Conservation (phyloP, 2,329 filamentous ascomycete genomes). For the Cordyceps sp. region DNA sequence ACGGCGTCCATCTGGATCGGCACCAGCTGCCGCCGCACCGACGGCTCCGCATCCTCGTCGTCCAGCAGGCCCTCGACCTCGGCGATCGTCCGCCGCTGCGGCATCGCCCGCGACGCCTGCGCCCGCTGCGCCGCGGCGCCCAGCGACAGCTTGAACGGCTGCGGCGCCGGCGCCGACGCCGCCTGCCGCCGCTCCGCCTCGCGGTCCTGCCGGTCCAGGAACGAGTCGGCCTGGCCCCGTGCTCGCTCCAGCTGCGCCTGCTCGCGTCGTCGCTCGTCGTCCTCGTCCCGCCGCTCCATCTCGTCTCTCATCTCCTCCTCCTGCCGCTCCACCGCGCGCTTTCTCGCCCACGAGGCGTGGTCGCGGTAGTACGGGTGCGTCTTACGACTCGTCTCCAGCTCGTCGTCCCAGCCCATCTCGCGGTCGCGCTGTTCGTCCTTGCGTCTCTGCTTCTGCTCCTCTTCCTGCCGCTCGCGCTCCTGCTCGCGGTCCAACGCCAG, state of each 20-base stretch:
- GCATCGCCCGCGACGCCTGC: conserved; percentile 35
- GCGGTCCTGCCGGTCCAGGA: conserved; percentile 69
- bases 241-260: conserved; percentile 62
- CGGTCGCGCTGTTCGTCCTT: conserved; percentile 52
- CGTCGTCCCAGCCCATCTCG: conserved; percentile 70
- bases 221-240: conserved; percentile 73
- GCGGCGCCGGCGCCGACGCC: conserved; percentile 35
- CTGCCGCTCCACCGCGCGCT: conserved; percentile 55
- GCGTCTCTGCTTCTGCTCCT: conserved; percentile 44
- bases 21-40: conserved; percentile 57
- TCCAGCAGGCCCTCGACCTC: conserved; percentile 91
- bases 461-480: conserved; percentile 62
- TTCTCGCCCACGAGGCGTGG: conserved; percentile 68
- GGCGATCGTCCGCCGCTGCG: conserved; percentile 63
- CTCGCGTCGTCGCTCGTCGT: conserved; percentile 54
- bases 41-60: conserved; percentile 72
- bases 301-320: conserved; percentile 67
- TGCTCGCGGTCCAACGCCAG: conserved; percentile 76
- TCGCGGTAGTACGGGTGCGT: conserved; percentile 75
- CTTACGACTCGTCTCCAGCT: conserved; percentile 59
- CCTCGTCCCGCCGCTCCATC: conserved; percentile 64
- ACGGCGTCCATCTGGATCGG: conserved; percentile 69
- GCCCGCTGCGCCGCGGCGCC: conserved; percentile 70
- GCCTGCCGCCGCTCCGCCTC: conserved; percentile 44
- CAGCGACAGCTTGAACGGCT: conserved; percentile 83